Percentiles rank a stretch among this genome's conserved stretches.
Conservation (phyloP, 257 asterid species). For the Echites panduratus region DNA sequence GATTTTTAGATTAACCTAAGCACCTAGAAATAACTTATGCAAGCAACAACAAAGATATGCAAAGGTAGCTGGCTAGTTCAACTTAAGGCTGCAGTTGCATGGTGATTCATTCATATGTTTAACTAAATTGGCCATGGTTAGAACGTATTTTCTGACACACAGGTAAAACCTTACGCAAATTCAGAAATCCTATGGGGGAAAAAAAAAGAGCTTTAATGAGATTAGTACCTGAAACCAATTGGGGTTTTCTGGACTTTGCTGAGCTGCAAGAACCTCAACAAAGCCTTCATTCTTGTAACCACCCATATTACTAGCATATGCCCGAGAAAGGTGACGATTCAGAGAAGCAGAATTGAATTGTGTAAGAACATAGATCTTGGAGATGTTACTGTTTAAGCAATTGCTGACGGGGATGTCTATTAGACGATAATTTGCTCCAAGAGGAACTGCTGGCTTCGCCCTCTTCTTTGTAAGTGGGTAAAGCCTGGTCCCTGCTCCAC, state of each 20-base stretch:
- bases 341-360: conserved; percentile 96
- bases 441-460: conserved; percentile 96
- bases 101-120: not conserved
- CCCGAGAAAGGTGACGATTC: conserved; percentile 91
- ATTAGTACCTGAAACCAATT: conserved; percentile 82
- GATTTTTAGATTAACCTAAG: not conserved
- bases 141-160: not conserved
- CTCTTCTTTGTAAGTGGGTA: conserved; percentile 91
- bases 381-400: conserved; percentile 84
- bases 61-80: not conserved
- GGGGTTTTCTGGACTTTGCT: conserved; percentile 95
- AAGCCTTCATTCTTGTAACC: conserved; percentile 90
- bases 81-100: not conserved
- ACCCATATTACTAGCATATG: conserved; percentile 88
- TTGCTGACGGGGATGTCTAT: conserved; percentile 98
- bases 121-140: not conserved
- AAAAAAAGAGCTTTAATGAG: not conserved
- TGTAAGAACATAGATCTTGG: conserved; percentile 90
- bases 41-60: no score
- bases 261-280: conserved; percentile 99
- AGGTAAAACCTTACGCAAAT: not conserved
- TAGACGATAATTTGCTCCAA: conserved; percentile 87
- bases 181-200: no score
- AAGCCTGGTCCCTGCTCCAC: conserved; percentile 96
- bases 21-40: not conserved